These are phyloP conservation scores for Macrolepiota albuminosa DNA, from an alignment of 768 basidiomycete species.

Conservation along the genomic window DNA sequence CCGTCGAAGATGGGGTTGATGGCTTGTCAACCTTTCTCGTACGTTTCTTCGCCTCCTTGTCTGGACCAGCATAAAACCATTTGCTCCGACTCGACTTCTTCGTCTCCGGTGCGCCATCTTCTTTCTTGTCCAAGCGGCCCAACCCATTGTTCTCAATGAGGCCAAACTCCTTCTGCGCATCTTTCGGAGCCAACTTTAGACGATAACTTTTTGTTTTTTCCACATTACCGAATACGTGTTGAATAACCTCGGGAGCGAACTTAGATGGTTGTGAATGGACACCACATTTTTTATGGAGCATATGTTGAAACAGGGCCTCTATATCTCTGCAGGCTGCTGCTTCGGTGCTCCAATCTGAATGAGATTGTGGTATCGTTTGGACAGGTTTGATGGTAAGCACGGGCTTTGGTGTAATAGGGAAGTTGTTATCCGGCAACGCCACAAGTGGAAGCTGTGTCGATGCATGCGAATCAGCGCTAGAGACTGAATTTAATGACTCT, in stretches of 20 bases:
- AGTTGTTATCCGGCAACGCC: not conserved
- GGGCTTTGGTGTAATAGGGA: conserved; percentile 7
- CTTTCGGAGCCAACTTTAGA: conserved; percentile 50
- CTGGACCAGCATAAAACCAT: conserved; percentile 34
- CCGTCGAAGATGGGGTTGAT: conserved; percentile 16
- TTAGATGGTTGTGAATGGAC: conserved; percentile 50
- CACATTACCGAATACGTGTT: conserved; percentile 46
- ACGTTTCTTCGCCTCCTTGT: conserved; percentile 27
- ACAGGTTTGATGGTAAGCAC: conserved; percentile 3
- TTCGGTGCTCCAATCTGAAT: conserved; percentile 35
- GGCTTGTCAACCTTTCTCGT: conserved; percentile 16
- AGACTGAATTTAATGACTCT: not conserved
- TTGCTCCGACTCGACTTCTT: conserved; percentile 23
- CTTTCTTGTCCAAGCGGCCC: conserved; percentile 15
- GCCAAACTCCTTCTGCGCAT: conserved; percentile 6
- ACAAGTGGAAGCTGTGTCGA: not conserved
- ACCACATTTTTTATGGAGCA: conserved; percentile 49
- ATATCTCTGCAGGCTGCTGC: conserved; percentile 37
- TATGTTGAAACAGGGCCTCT: conserved; percentile 55
- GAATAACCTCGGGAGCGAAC: conserved; percentile 41
- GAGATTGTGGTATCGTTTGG: conserved; percentile 5
- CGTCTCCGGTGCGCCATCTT: conserved; percentile 19
- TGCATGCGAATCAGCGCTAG: not conserved
- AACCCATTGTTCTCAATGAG: not conserved
- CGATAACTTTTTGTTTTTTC: conserved; percentile 45